Evolutionary conservation across 495 filamentous ascomycete species (phyloP).

Genomic region (Aspergillus bridgeri): DNA sequence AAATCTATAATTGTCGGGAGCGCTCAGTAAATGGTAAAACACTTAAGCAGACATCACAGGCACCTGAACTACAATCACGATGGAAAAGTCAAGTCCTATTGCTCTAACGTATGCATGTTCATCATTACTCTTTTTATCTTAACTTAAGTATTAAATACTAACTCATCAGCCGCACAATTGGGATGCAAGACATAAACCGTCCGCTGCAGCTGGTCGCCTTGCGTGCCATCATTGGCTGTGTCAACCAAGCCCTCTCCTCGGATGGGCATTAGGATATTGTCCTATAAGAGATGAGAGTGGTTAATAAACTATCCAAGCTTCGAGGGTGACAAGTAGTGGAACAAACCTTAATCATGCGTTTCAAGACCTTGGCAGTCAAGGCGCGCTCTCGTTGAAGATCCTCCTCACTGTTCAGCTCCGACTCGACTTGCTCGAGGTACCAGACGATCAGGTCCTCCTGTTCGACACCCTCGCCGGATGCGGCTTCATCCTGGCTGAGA

Average conservation of each 20-base stretch:
- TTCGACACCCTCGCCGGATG: constrained; percentile 81
- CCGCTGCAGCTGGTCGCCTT: constrained; percentile 45
- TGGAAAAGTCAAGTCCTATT: no score
- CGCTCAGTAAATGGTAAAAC: no score
- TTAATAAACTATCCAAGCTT: constrained; percentile 12
- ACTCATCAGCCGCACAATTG: constrained; percentile 80
- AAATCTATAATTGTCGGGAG: no score
- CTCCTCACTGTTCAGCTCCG: constrained; percentile 74
- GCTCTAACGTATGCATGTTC: not conserved
- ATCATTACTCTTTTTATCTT: not conserved
- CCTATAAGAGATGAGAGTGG: constrained; percentile 49
- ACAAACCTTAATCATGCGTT: constrained; percentile 93
- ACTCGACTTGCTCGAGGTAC: constrained; percentile 94
- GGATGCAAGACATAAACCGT: constrained; percentile 90
- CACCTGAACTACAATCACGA: no score
- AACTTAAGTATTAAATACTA: not conserved
- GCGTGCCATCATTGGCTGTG: constrained; percentile 40
- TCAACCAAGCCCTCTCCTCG: constrained; percentile 76
- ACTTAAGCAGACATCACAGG: no score
- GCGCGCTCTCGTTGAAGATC: constrained; percentile 73
- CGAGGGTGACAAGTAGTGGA: not conserved
- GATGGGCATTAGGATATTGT: constrained; percentile 89
- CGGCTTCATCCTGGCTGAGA: constrained; percentile 71
- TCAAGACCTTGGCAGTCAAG: constrained; percentile 83
- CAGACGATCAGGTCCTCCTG: constrained; percentile 80